Base-by-base conservation (phyloP, 306 rosid genomes). In the Vicia villosa region DNA sequence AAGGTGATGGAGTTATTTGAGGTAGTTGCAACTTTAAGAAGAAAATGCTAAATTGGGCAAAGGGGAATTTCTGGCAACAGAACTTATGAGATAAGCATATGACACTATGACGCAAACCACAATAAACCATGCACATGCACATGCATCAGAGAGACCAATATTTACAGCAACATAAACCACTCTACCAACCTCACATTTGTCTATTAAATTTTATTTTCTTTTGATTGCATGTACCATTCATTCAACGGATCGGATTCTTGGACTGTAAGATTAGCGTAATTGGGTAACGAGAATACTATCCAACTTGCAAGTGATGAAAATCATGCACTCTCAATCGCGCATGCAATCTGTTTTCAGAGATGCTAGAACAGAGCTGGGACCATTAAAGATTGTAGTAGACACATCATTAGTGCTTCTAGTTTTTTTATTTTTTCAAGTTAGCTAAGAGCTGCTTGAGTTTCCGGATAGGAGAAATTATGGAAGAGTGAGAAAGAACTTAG, bases 221-320 rank as follows among this genome's bases (percentile, higher is more conserved):
- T 30, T 30, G 36, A 30, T 30, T 30, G 5, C 6, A 30, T 30
- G 36, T 55, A n/a, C n/a, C n/a, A n/a, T 65, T 69, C 77, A 70
- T 62, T 84, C 82, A 83, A 60, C 15, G 28, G 64, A 55, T 61
- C 32, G 32, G 82, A 78, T 73, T 74, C 45, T 65, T 74, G 75
- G 81, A 42, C 47, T 57, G 73, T 63, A 66, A 74, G 78, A 77
- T 74, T 55, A 75, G 80, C 59, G 38, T 74, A 85, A 76, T 75
- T 73, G 80, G 80, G 80, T 36, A 71, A 79, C 64, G 54, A 45
- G 79, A 54, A 74, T 85, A 62, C 50, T 52, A 84, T 79, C 76
- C 66, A 73, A 79, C 73, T 66, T 73, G 49, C 66, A 8, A 57
- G 69, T 41, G 68, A 70, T 82, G 91, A 91, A 74, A 78, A 82